Percentiles rank a stretch among this genome's conserved stretches.
Conservation (phyloP, 2,329 filamentous ascomycete genomes). For the Aureobasidium sp. region DNA sequence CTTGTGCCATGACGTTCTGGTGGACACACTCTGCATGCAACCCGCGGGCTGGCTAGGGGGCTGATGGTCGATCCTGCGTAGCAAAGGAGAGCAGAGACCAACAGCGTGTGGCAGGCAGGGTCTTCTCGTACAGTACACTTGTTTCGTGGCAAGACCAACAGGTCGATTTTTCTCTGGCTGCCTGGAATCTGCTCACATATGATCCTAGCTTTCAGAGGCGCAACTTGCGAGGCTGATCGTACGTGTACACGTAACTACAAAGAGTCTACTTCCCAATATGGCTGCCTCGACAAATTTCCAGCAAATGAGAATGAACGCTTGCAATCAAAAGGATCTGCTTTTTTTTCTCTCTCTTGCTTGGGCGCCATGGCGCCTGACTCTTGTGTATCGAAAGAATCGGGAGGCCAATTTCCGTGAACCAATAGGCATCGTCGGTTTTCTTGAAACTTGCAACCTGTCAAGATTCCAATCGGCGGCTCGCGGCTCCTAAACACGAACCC, state of each 20-base stretch:
- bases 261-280: background rate
- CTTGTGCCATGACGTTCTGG: slow-evolving; percentile 9
- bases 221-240: slow-evolving; percentile 4
- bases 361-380: slow-evolving; percentile 9
- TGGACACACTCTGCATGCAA: slow-evolving; percentile 2
- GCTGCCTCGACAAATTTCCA: slow-evolving; percentile 5
- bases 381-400: background rate
- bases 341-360: slow-evolving; percentile 1
- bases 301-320: slow-evolving; percentile 5
- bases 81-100: slow-evolving; percentile 1
- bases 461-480: slow-evolving; percentile 15
- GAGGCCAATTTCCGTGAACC: slow-evolving; percentile 6
- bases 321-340: background rate
- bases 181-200: background rate
- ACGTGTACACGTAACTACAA: slow-evolving; percentile 9
- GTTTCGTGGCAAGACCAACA: slow-evolving; percentile 1
- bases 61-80: slow-evolving; percentile 1
- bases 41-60: slow-evolving; percentile 9
- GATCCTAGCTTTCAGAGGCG: background rate
- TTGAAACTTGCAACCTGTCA: slow-evolving; percentile 15
- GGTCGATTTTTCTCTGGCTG: background rate
- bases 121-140: slow-evolving; percentile 2
- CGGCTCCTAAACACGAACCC: slow-evolving; percentile 12
- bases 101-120: slow-evolving; percentile 5
- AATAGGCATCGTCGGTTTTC: background rate